Base-by-base conservation (phyloP, 768 basidiomycete species). In the Suillus discolor region DNA sequence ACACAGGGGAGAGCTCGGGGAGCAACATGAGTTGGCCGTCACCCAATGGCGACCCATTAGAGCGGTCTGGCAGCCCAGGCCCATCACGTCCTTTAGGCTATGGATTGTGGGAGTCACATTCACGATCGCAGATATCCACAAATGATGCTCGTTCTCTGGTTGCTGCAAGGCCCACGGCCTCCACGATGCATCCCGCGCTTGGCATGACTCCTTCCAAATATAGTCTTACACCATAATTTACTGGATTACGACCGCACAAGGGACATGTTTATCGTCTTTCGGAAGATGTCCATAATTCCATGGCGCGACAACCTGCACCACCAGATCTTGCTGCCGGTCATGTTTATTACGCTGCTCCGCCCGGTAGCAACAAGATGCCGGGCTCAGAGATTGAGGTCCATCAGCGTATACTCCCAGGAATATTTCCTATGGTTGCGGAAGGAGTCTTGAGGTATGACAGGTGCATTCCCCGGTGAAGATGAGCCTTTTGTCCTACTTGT, bases 361-460 rank as follows among this genome's bases (percentile, higher is more conserved):
- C 70, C 1, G 57, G 39, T 41, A 36, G 1, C 1, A 42, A 65
- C 41, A 47, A 41, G 36, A 60, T 25, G 23, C 70, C 68, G 9
- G 73, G 66, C 2, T 42, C 53, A 0, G 57, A 55, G 15, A 51
- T 51, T 51, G 13, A 51, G 3, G 34, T 13, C 11, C 3, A 15
- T 38, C 1, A 16, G 3, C 54, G 8, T 28, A 9, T 16, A 8
- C 25, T 39, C 25, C 36, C 36, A 38, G 66, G 69, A 28, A 69
- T 77, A 44, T 62, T 1, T 55, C 72, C 77, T 8, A 71, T 70
- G 45, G 66, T 73, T 34, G 55, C 62, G 15, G 8, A 1, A 3
- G 65, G 62, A 59, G 57, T 71, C 15, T 65, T 63, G 18, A 70
- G 71, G 23, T 71, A 51, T 51, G 16, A 71, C 36, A 60, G 42